A percentile compares a stretch with the other conserved stretches of the same genome.
These are phyloP conservation scores for Lolium perenne DNA, from an alignment of 176 grass and related monocot species.

Conservation along the genomic window DNA sequence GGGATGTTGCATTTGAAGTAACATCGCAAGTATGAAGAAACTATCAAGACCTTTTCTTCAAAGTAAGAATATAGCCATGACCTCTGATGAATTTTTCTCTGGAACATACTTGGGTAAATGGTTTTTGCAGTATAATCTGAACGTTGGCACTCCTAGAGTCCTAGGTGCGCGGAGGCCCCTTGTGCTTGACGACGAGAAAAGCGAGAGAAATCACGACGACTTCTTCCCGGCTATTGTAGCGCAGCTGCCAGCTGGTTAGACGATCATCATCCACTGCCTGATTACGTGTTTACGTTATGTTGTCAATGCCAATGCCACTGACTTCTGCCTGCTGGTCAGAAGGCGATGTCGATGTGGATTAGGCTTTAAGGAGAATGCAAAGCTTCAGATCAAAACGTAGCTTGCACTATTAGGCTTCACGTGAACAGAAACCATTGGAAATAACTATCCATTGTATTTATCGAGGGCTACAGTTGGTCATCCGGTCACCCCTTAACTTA, in stretches of 20 bases:
- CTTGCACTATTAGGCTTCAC: not conserved
- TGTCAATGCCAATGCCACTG: not conserved
- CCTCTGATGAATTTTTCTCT: not conserved
- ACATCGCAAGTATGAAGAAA: not conserved
- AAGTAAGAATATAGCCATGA: not conserved
- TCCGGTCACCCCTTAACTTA: not conserved
- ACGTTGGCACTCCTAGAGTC: not conserved
- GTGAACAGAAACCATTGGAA: not conserved
- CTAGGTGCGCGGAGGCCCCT: not conserved
- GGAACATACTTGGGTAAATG: not conserved
- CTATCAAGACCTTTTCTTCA: not conserved
- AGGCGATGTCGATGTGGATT: not conserved
- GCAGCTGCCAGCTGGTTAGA: not conserved
- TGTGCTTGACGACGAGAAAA: conserved; percentile 4
- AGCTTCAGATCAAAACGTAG: not conserved
- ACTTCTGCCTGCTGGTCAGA: no score
- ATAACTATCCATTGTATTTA: not conserved
- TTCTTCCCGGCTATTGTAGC: not conserved
- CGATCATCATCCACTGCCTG: not conserved
- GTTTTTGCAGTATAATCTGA: not conserved
- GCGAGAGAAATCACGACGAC: not conserved
- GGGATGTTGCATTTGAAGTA: not conserved
- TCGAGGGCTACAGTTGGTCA: not conserved
- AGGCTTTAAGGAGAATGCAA: not conserved
- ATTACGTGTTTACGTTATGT: not conserved